Base-by-base conservation (phyloP, 2,329 filamentous ascomycete species). In the Pezicula radicicola region DNA sequence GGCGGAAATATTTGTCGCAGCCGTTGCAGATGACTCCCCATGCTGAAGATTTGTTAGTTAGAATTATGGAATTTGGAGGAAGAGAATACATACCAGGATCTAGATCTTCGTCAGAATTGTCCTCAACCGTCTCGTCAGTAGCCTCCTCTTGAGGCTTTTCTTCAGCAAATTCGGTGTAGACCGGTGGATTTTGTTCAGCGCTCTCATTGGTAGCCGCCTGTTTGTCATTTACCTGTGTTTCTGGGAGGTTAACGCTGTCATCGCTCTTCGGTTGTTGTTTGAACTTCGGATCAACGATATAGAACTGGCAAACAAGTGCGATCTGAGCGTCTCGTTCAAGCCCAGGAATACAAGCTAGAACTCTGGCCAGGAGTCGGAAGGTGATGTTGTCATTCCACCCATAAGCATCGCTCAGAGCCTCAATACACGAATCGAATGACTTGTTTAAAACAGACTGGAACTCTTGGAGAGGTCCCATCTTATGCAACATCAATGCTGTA, bases 301-400 rank as follows among this genome's bases (percentile, higher is more conserved):
- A 65, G 40, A 67, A 66, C 16, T 56, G 46, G 3, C 63, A 63
- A 1, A 64, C 66, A 0, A 55, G 37, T 2, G 65, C 51, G 16
- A 67, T 63, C 27, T 53, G 41, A 1, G 60, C 58, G n/a, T 63
- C 55, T 19, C 33, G 49, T 16, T 57, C 50, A 3, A 63, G 46
- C 2, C 57, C 60, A 9, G 50, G 50, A 10, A 58, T 50, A 41
- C 48, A 53, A 10, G 54, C 46, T 10, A 63, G 48, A 2, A 61
- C 52, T 30, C 53, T 55, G 4, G 55, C 54, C 10, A 62, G 53
- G 16, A 51, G 47, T 6, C 52, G 40, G 10, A 63, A 52, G 40
- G 53, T 56, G 5, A 12, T 9, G 8, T 27, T 46, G 49, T 63
- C 59, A 36, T 62, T 63, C 46, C 54, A 56, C 19, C 52, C 51